A percentile compares a stretch with the other conserved stretches of the same genome.
phyloP scores from a whole-genome alignment of 2,329 filamentous ascomycete genomes.

The Ploettnerulaceae sp. region DNA sequence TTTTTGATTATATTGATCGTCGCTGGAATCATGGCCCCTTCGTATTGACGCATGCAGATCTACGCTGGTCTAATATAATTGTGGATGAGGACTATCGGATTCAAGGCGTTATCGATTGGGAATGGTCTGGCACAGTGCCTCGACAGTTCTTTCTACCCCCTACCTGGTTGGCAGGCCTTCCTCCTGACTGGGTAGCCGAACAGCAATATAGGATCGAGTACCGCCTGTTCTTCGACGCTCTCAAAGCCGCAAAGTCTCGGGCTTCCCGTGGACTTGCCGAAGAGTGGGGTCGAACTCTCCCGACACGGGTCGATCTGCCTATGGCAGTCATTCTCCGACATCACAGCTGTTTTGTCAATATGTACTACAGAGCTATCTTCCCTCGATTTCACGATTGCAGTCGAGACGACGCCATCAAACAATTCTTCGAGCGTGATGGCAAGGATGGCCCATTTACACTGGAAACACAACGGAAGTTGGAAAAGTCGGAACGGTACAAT shows the following conservation, averaged over 20 bases:
- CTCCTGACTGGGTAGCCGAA: background rate
- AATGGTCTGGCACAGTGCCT: background rate
- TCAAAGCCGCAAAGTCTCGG: background rate
- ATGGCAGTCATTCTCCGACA: slow-evolving; percentile 4
- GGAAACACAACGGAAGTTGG: slow-evolving; percentile 5
- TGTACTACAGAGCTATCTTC: slow-evolving; percentile 9
- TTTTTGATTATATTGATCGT: background rate
- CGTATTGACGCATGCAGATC: background rate
- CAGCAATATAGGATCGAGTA: background rate
- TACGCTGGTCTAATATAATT: background rate
- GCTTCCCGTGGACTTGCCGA: background rate
- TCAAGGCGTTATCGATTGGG: background rate
- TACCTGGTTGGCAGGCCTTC: background rate
- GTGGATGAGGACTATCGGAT: background rate
- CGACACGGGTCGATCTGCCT: background rate
- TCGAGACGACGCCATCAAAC: slow-evolving; percentile 1
- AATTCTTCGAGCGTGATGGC: slow-evolving; percentile 10
- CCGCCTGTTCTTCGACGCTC: background rate
- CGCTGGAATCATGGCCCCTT: background rate
- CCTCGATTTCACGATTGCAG: slow-evolving; percentile 7
- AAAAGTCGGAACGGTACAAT: slow-evolving; percentile 5
- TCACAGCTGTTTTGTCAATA: slow-evolving; percentile 11
- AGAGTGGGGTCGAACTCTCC: slow-evolving; percentile 7
- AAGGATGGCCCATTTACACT: slow-evolving; percentile 4
- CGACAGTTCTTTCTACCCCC: background rate